phyloP scores from a whole-genome alignment of 768 basidiomycete genomes.

The Mycena albidolilacea region DNA sequence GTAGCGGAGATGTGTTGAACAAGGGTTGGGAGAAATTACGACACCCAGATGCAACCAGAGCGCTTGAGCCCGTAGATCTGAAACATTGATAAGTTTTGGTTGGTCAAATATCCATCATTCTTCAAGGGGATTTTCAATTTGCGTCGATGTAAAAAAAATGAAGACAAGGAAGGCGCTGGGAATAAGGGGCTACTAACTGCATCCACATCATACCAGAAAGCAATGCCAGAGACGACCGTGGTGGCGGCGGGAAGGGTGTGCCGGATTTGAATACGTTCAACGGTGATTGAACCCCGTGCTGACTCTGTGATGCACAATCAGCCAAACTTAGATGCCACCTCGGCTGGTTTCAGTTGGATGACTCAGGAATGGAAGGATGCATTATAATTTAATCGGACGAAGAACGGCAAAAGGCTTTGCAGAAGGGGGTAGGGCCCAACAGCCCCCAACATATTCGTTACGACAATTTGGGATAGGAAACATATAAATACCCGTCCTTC shows the following conservation, averaged over 20 bases:
- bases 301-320: conserved; percentile 4
- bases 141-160: conserved; percentile 4
- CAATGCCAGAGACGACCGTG: conserved; percentile 5
- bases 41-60: conserved; percentile 4
- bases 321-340: not conserved
- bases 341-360: conserved; percentile 1
- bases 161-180: conserved; percentile 11
- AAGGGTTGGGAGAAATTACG: not conserved
- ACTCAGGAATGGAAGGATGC: no score
- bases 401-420: conserved; percentile 15
- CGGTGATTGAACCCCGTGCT: conserved; percentile 6
- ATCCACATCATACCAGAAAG: conserved; percentile 8
- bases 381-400: no score
- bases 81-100: conserved; percentile 7
- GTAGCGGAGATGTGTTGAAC: conserved; percentile 5
- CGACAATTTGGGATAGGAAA: conserved; percentile 17
- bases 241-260: conserved; percentile 1
- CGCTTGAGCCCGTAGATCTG: conserved; percentile 18
- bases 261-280: conserved; percentile 3
- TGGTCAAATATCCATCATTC: conserved; percentile 17
- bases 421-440: conserved; percentile 14
- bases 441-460: conserved; percentile 13
- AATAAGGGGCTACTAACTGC: conserved; percentile 7
- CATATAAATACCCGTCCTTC: not conserved
- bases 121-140: conserved; percentile 16